Evolutionary conservation across 768 basidiomycete species (phyloP).

Genomic region (Mycena crocata): DNA sequence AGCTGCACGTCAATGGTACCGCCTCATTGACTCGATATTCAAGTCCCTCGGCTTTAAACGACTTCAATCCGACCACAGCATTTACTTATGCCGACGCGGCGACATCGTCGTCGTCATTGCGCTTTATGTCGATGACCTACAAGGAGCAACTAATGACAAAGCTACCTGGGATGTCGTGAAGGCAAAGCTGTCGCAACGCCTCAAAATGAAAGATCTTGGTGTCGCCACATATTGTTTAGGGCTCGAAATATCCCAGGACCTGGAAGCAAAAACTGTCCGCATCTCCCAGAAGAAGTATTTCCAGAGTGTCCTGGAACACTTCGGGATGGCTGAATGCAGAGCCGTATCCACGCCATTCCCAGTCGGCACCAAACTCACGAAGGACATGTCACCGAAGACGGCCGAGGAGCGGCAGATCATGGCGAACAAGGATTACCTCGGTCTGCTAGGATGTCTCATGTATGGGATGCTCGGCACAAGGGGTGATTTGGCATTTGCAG

Average conservation of each 20-base stretch:
- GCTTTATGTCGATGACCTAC: neutral
- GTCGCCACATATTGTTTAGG: conserved; percentile 1
- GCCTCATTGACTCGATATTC: neutral
- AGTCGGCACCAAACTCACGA: neutral
- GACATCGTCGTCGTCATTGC: conserved; percentile 2
- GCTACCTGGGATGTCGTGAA: neutral
- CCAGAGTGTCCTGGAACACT: neutral
- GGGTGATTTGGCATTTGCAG: neutral
- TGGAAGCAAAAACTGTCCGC: neutral
- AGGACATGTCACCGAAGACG: conserved; percentile 1
- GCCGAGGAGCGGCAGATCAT: neutral
- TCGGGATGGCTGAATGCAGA: neutral
- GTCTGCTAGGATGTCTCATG: neutral
- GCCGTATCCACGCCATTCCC: conserved; percentile 4
- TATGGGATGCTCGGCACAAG: conserved; percentile 4
- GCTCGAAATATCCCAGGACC: neutral
- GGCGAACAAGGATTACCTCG: conserved; percentile 4
- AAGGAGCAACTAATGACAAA: neutral
- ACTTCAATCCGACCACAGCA: conserved; percentile 10
- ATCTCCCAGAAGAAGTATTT: neutral
- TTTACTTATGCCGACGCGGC: conserved; percentile 3
- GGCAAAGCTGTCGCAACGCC: neutral
- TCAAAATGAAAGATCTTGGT: conserved; percentile 4
- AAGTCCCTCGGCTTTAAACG: neutral
- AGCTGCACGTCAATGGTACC: neutral